Conservation (phyloP, 306 rosid species). For the Trichosanthes truncata region DNA sequence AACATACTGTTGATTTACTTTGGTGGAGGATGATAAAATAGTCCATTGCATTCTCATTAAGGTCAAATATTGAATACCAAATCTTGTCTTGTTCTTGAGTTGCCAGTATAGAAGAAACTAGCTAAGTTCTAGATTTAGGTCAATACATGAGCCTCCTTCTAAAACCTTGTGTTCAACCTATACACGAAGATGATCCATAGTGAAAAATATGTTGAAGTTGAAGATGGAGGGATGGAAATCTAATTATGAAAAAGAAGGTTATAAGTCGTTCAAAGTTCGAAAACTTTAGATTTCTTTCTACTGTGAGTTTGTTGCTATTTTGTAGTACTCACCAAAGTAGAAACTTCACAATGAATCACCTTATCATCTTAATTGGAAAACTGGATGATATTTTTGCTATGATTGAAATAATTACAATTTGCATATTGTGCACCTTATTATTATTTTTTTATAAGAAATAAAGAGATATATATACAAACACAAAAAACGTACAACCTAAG, state of each 20-base stretch:
- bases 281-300: background rate
- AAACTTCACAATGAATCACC: background rate
- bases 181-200: background rate
- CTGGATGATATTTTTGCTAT: background rate
- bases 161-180: background rate
- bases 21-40: background rate
- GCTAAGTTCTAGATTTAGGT: background rate
- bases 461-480: too few relatives aligned
- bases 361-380: background rate
- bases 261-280: background rate
- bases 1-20: background rate
- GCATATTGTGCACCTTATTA: background rate
- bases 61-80: background rate
- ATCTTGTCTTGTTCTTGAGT: background rate
- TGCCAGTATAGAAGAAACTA: background rate
- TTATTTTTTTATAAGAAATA: too few relatives aligned
- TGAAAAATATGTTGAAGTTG: background rate
- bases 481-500: too few relatives aligned
- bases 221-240: background rate
- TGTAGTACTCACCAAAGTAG: background rate
- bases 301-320: background rate
- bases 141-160: background rate
- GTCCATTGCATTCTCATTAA: background rate
- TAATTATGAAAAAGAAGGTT: background rate
- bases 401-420: background rate